A percentile compares a stretch with the other conserved stretches of the same genome.
Conservation (phyloP, 495 filamentous ascomycete species). For the Pseudomonodictys pantanalensis region DNA sequence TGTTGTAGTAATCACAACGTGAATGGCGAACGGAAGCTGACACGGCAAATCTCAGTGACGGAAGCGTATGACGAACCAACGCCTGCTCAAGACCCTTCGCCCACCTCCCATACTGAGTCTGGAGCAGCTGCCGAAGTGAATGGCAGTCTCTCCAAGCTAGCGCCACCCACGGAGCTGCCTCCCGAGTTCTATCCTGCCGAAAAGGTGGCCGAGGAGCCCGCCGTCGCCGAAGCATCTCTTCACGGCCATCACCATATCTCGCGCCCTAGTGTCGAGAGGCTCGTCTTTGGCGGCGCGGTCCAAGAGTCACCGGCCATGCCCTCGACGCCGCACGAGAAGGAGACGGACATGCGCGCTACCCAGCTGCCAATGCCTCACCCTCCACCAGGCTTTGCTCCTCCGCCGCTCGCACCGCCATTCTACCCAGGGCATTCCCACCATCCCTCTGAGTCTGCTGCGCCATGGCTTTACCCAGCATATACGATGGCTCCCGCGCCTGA, state of each 20-base stretch:
- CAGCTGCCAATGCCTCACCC: constrained; percentile 7
- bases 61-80: neutral
- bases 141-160: neutral
- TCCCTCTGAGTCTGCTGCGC: constrained; percentile 29
- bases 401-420: constrained; percentile 29
- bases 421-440: constrained; percentile 35
- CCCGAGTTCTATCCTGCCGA: constrained; percentile 36
- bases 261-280: constrained; percentile 34
- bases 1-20: neutral
- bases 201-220: constrained; percentile 7
- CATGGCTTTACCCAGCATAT: constrained; percentile 19
- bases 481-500: constrained; percentile 22
- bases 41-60: neutral
- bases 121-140: neutral
- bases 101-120: neutral
- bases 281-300: constrained; percentile 38
- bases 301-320: constrained; percentile 37
- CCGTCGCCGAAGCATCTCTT: neutral
- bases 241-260: constrained; percentile 21
- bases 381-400: constrained; percentile 23
- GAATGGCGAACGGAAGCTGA: neutral
- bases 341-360: neutral
- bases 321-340: constrained; percentile 32
- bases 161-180: constrained; percentile 25
- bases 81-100: neutral